Percentiles rank a stretch among this genome's conserved stretches.
phyloP scores from a whole-genome alignment of 73 alveolate genomes.

The Durusdinium trenchii region DNA sequence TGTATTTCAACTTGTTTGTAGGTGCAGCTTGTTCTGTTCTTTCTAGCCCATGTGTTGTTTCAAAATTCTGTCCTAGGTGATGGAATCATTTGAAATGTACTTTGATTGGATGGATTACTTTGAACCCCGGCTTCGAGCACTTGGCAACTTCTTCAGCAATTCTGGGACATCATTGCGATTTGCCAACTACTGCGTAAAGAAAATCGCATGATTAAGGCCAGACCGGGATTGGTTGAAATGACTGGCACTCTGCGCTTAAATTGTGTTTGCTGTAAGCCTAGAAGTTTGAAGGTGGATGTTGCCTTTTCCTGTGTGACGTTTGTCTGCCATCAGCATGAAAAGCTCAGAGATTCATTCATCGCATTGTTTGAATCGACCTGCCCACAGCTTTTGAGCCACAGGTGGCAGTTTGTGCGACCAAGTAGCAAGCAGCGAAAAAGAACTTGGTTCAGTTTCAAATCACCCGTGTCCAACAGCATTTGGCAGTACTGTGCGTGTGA shows the following conservation, averaged over 20 bases:
- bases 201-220: no score
- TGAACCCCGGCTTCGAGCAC: not conserved
- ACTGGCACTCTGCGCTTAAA: no score
- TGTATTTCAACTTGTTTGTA: no score
- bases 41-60: not conserved
- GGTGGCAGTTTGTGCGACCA: not conserved
- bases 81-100: not conserved
- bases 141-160: not conserved
- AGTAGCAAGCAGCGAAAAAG: not conserved
- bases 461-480: not conserved
- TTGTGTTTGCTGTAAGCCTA: no score
- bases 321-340: not conserved
- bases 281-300: no score
- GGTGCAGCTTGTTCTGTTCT: no score
- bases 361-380: not conserved
- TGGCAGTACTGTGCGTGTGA: not conserved
- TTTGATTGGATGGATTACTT: not conserved
- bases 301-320: not conserved
- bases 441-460: not conserved
- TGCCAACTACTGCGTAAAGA: not conserved
- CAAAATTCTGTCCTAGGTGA: not conserved
- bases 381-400: constrained; percentile 1
- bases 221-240: no score
- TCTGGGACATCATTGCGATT: not conserved
- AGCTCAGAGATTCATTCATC: not conserved